Conservation (phyloP, 2,329 filamentous ascomycete genomes). For the Diaporthe eres region DNA sequence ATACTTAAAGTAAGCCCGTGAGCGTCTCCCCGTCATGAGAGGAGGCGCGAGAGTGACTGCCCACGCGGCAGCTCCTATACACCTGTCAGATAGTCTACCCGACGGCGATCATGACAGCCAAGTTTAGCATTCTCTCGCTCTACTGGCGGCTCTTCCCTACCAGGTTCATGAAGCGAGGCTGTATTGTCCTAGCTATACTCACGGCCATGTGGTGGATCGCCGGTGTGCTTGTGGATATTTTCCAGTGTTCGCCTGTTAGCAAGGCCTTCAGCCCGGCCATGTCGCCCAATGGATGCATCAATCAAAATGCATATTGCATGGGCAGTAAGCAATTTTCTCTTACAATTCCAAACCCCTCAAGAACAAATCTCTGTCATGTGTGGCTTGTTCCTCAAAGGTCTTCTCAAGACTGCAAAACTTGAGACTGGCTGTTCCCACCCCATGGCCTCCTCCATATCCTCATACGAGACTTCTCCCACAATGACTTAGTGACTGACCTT, state of each 20-base stretch:
- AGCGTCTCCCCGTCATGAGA: too few species aligned
- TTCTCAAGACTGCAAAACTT: neutral
- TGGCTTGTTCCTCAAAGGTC: neutral
- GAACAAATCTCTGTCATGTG: neutral
- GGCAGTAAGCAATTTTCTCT: neutral
- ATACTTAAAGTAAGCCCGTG: neutral
- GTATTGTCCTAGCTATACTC: conserved; percentile 9
- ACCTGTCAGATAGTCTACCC: conserved; percentile 8
- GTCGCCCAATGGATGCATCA: neutral
- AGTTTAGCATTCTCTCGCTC: conserved; percentile 28
- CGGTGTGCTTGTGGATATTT: conserved; percentile 18
- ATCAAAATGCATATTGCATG: neutral
- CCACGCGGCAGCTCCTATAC: neutral
- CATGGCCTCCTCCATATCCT: neutral
- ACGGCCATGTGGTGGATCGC: conserved; percentile 22
- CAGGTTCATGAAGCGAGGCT: conserved; percentile 31
- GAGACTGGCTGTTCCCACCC: neutral
- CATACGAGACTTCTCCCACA: neutral
- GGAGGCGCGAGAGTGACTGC: neutral
- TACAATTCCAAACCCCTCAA: too few species aligned
- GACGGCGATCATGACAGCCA: conserved; percentile 18
- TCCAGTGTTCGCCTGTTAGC: conserved; percentile 21
- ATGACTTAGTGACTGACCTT: neutral
- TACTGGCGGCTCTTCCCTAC: conserved; percentile 35
- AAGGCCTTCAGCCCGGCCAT: neutral